Base-by-base conservation (phyloP, 2,329 filamentous ascomycete species). In the Onygenales sp. region DNA sequence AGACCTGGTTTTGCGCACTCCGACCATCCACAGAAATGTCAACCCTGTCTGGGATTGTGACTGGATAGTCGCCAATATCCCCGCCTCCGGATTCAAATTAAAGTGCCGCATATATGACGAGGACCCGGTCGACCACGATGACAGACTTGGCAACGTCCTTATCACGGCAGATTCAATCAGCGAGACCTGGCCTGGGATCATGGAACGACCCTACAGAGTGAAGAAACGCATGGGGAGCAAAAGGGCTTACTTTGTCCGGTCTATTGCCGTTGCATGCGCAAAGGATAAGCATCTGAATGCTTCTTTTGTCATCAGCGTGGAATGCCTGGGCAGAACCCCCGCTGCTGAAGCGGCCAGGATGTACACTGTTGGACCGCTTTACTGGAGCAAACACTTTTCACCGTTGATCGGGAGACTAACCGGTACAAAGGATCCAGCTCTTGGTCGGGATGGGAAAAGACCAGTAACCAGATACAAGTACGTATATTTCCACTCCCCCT, bases 91-190 rank as follows among this genome's bases (percentile, higher is more conserved):
- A 3, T 95, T 95, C 71, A 80, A 78, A 53, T 77, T 97, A 60
- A 95, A 95, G 67, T 89, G 88, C 56, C 81, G 88, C 51, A 71
- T 97, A 14, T 94, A 91, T 70, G 92, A 97, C 63, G 92, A 97
- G 67, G 92, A 97, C 69, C 83, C 84, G 36, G 82, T 85, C 1
- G 88, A 96, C 66, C 82, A 86, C 59, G 87, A 97, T 65, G 92
- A 97, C 70, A 80, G 88, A 31, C 77, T 97, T 17, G 92, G 92
- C 9, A 94, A 93, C 63, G 88, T 88, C 3, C 89, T 89, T 46
- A 74, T 95, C 52, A 70, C 79, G 14, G 81, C 87, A 0, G 70
- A 77, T 9, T 65, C 70, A 2, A 65, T 95, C 6, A 74, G 74
- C 47, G 81, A 86, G 42, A 67, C 77, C 40, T 94, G 88, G 88